Conservation (phyloP, 306 rosid species). For the cucumber (Cucumis sativus) region Cucumber_9930_V3 NC_026659.2:19144001-19144500, state of each 20-base stretch:
- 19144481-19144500: not conserved
- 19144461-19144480: not conserved
- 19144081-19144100: constrained; percentile 72
- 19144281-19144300: not conserved
- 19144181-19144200: not conserved
- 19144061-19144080: constrained; percentile 94
- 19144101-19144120: constrained; percentile 83
- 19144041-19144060: constrained; percentile 77
- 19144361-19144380: not conserved
- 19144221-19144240: not conserved
- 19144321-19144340: not conserved
- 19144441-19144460: not conserved
- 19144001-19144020: not conserved
- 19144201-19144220: not conserved
- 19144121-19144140: constrained; percentile 82
- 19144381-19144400: not conserved
- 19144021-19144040: not conserved
- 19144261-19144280: not conserved
- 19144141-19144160: constrained; percentile 81
- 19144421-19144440: not conserved
- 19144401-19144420: not conserved
- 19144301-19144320: not conserved
- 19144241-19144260: not conserved
- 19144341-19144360: not conserved
- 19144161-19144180: constrained; percentile 70